Percentiles rank a stretch among this genome's conserved stretches.
phyloP scores from a whole-genome alignment of 805 yeast genomes.

The Brettanomyces naardenensis region DNA sequence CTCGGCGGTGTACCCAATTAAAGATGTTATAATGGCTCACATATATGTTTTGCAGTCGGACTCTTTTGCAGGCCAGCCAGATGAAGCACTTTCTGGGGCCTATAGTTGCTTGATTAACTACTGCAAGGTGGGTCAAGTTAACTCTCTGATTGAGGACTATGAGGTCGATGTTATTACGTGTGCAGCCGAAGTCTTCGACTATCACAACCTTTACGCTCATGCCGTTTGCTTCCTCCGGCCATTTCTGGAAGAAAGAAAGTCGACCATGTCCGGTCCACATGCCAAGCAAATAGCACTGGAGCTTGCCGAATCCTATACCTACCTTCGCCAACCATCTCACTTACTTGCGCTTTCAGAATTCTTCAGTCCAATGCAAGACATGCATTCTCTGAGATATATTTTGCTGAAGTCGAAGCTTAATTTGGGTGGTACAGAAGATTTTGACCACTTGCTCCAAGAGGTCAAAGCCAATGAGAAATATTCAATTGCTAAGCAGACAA shows the following conservation, averaged over 20 bases:
- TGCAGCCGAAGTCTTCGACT: conserved; percentile 18
- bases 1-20: conserved; percentile 8
- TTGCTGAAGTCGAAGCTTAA: not conserved
- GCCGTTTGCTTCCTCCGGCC: conserved; percentile 10
- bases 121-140: not conserved
- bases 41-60: conserved; percentile 15
- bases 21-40: conserved; percentile 17
- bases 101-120: conserved; percentile 3
- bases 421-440: not conserved
- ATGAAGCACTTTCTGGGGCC: conserved; percentile 1
- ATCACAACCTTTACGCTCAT: conserved; percentile 12
- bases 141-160: conserved; percentile 10
- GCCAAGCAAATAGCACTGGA: not conserved
- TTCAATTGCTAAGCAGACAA: conserved; percentile 9
- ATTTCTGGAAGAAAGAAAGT: conserved; percentile 1
- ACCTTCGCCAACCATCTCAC: not conserved
- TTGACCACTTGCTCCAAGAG: not conserved
- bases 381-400: not conserved
- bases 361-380: not conserved
- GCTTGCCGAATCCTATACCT: not conserved
- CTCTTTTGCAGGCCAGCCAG: conserved; percentile 1
- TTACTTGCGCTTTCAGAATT: not conserved
- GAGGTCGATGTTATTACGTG: conserved; percentile 26
- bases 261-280: not conserved
- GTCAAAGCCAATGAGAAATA: not conserved